Percentiles rank a stretch among this genome's conserved stretches.
These are phyloP conservation scores for Ceratocystis albifundus DNA, from an alignment of 2,329 filamentous ascomycete genomes.

Conservation along the genomic window DNA sequence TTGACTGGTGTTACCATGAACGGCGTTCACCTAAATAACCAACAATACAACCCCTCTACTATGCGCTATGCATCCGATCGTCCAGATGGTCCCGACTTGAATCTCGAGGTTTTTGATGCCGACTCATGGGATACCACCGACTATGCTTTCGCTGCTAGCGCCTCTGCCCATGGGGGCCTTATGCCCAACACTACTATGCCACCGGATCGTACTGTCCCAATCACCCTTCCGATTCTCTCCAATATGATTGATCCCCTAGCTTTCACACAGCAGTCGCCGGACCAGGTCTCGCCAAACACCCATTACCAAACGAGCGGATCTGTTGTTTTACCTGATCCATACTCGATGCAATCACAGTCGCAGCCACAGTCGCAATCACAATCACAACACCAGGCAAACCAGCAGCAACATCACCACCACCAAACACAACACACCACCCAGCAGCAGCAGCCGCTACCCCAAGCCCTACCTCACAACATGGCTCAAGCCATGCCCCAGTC, in stretches of 20 bases:
- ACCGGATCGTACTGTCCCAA: slow-evolving; percentile 5
- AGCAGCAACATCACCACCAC: neutral
- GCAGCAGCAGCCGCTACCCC: slow-evolving; percentile 7
- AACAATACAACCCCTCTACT: slow-evolving; percentile 4
- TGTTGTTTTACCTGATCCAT: slow-evolving; percentile 10
- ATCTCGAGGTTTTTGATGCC: slow-evolving; percentile 8
- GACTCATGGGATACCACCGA: slow-evolving; percentile 12
- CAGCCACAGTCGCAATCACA: neutral
- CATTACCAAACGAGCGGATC: slow-evolving; percentile 10
- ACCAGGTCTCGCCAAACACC: slow-evolving; percentile 7
- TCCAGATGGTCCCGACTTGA: slow-evolving; percentile 5
- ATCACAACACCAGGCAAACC: neutral
- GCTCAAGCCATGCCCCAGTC: neutral
- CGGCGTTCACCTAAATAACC: slow-evolving; percentile 5
- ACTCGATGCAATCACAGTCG: slow-evolving; percentile 7
- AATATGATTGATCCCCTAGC: slow-evolving; percentile 6
- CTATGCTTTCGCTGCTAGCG: neutral
- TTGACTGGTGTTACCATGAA: neutral
- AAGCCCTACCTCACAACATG: neutral
- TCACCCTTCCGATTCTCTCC: slow-evolving; percentile 14
- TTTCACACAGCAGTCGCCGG: neutral
- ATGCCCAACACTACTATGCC: neutral
- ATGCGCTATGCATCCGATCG: slow-evolving; percentile 15
- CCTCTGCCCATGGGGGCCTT: slow-evolving; percentile 5
- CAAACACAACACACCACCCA: slow-evolving; percentile 11